Base-by-base conservation (phyloP, 352 stramenopile species). In the Phytopythium delawarense region DNA sequence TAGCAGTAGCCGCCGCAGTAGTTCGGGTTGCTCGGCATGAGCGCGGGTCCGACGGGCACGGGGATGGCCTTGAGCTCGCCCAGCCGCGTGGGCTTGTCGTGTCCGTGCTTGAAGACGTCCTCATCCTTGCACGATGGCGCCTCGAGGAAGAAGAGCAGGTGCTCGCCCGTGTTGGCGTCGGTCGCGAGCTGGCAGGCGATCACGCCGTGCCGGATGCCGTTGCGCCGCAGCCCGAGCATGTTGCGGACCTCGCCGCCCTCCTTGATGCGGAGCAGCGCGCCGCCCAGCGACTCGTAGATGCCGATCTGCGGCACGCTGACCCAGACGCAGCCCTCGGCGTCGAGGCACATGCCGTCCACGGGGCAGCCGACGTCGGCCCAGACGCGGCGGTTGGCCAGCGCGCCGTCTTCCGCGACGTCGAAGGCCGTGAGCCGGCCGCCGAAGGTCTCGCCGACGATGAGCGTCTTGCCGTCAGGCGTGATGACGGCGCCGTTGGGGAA, bases 271-370 rank as follows among this genome's bases (percentile, higher is more conserved):
- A 87, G 50, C 20, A 90, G 45, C 0, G 69, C 81, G 1, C 80
- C 81, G 7, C 61, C 67, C 20, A 74, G 77, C 11, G 57, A 62
- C 32, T 64, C 30, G 70, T 85, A 80, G 39, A 74, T 49, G 8
- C 78, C 78, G 18, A 88, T 62, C 25, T 87, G 78, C 23, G 75
- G 76, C 2, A 88, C 57, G 4, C 78, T 73, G 4, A 50, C 73
- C 81, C 81, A 90, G 34, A 90, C 65, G 50, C 76, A 90, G n/a
- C 81, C 81, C 49, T 90, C 78, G 0, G 78, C 78, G 35, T 90
- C 81, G 20, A 87, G 59, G 11, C 70, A 75, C 59, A 90, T 90
- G 59, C 81, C 81, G 49, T 86, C 78, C 4, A 69, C 63, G 15
- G 76, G 65, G 4, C 77, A 37, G 3, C 81, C 78, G 21, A 87